Conservation (phyloP, 768 basidiomycete genomes). For the Lentinula detonsa region DNA sequence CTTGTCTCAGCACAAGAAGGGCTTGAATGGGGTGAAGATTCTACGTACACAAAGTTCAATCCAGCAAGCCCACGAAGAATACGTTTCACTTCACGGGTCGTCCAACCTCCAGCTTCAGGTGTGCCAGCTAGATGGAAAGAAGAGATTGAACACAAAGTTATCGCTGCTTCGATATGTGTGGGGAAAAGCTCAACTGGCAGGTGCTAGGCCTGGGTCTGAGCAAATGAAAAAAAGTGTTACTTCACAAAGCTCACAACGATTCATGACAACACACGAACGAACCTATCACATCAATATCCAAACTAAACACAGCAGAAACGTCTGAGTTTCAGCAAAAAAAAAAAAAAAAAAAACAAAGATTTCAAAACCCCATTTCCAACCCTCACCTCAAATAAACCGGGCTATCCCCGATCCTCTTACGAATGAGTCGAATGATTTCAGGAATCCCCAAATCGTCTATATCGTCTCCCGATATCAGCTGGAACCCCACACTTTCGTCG, state of each 20-base stretch:
- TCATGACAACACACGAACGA: conserved; percentile 7
- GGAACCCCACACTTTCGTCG: conserved; percentile 71
- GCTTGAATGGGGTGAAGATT: neutral
- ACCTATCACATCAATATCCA: conserved; percentile 81
- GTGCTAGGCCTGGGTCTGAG: conserved; percentile 69
- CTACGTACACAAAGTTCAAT: conserved; percentile 69
- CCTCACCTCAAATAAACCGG: conserved; percentile 73
- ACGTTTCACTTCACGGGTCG: conserved; percentile 73
- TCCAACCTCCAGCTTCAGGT: conserved; percentile 83
- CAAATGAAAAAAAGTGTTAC: neutral
- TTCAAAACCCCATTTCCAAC: too few species aligned
- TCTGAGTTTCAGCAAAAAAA: too few species aligned
- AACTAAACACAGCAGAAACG: neutral
- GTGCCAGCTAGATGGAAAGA: conserved; percentile 54
- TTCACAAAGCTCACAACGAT: neutral
- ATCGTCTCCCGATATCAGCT: conserved; percentile 74
- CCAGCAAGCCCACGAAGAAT: conserved; percentile 76
- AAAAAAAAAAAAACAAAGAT: too few species aligned
- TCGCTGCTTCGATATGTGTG: neutral
- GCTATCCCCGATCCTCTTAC: conserved; percentile 60
- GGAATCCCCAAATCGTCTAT: conserved; percentile 75
- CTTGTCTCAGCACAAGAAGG: neutral
- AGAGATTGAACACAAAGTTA: neutral
- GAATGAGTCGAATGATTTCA: conserved; percentile 67
- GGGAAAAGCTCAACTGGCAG: conserved; percentile 51